Conservation (phyloP, 192 early-diverging fungal species). For the Podila epigama region DNA sequence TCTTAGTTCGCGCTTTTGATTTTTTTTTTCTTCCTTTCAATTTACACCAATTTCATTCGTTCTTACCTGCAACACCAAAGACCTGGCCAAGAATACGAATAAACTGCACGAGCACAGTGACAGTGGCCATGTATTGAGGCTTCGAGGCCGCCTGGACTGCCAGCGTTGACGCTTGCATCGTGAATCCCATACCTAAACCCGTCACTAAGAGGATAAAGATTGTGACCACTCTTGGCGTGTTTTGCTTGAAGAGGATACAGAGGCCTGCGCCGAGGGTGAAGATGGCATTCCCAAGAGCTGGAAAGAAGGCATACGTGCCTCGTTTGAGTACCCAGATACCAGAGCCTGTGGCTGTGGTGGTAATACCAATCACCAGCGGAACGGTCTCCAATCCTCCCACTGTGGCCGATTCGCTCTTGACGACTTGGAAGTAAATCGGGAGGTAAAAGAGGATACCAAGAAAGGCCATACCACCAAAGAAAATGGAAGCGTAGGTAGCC, state of each 20-base stretch:
- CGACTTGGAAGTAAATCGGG: constrained; percentile 50
- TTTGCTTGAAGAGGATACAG: neutral
- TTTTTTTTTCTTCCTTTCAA: too few species aligned
- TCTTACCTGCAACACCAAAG: constrained; percentile 51
- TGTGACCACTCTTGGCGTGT: neutral
- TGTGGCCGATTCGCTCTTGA: constrained; percentile 24
- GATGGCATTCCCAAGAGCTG: neutral
- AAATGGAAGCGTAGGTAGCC: constrained; percentile 33
- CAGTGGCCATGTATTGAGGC: constrained; percentile 1
- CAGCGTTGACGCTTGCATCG: neutral
- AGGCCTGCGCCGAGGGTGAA: neutral
- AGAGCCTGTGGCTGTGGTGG: constrained; percentile 8
- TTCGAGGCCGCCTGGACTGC: constrained; percentile 2
- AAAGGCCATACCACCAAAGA: constrained; percentile 48
- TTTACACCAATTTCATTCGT: too few species aligned
- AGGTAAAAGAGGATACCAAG: constrained; percentile 39
- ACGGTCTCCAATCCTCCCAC: constrained; percentile 50
- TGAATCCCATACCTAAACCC: constrained; percentile 21
- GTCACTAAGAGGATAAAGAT: neutral
- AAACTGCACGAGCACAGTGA: constrained; percentile 41
- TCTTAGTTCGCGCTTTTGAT: too few species aligned
- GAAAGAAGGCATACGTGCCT: constrained; percentile 7
- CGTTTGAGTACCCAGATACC: constrained; percentile 22
- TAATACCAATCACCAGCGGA: constrained; percentile 42
- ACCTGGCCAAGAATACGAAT: constrained; percentile 47